Evolutionary conservation across 2,329 filamentous ascomycete genomes (phyloP), one percentile per base, ranked within the genome.

Genomic region (Apiospora malaysiana): DNA sequence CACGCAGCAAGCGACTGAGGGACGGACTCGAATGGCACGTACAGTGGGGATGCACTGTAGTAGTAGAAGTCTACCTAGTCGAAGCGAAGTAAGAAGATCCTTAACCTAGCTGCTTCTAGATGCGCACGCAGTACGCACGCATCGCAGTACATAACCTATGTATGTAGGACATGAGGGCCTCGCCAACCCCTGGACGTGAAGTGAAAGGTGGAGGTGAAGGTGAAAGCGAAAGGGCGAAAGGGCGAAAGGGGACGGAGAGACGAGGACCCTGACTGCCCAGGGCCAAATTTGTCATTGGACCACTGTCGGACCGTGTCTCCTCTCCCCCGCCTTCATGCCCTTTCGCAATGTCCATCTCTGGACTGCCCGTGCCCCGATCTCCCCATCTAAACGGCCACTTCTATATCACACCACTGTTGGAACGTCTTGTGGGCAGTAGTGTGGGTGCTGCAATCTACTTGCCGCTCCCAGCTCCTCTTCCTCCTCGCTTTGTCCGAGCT

Each of bases 241-340:
- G n/a, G n/a, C n/a, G n/a, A n/a, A n/a, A n/a, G 3, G 32, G 32
- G 6, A 32, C 3, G 32, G 32, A 32, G 32, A 32, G 32, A 32
- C 14, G 51, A 59, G 51, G 51, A 56, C 23, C 49, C 47, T 51
- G 9, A 8, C 45, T 8, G 18, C 18, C 21, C 8, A 21, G 18
- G 49, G 49, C n/a, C 49, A 51, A 51, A 27, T 51, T 51, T 56
- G 49, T 56, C 49, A 56, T 56, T 56, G 49, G 49, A 21, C 25
- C 25, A 56, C 49, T 27, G n/a, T n/a, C 10, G 4, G 23, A 9
- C 23, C 14, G 9, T n/a, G 23, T 51, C 49, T 59, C 51, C 16
- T 21, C 25, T 32, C 51, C 51, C 51, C 51, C 51, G 51, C 51
- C 51, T 32, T 10, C 27, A 16, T 45, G 42, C 42, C 42, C 32